Evolutionary conservation across 2,329 filamentous ascomycete species (phyloP).

Genomic region (Boeremia exigua): DNA sequence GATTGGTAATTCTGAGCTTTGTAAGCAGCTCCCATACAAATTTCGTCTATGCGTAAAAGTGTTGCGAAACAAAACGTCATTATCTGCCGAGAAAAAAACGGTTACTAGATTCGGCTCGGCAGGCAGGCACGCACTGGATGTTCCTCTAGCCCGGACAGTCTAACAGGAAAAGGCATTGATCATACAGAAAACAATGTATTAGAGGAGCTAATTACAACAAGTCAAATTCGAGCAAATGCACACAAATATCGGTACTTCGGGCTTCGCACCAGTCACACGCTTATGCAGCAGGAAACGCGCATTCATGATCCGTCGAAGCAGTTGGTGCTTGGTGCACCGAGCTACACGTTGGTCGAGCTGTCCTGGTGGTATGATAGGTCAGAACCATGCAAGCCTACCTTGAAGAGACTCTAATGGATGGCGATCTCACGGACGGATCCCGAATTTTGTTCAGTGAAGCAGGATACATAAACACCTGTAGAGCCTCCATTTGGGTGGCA

Average conservation of each 20-base stretch:
- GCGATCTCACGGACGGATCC: slow-evolving; percentile 1
- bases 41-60: no score
- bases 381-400: neutral
- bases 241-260: neutral
- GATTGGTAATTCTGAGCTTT: no score
- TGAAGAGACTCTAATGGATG: neutral
- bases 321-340: neutral
- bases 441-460: neutral
- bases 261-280: neutral
- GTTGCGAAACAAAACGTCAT: no score
- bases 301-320: neutral
- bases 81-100: no score
- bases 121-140: no score
- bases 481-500: neutral
- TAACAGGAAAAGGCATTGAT: no score
- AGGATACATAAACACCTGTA: neutral
- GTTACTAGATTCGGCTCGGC: no score
- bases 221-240: neutral
- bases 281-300: neutral
- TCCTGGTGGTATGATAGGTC: neutral
- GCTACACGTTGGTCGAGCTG: neutral
- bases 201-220: neutral
- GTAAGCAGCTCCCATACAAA: no score
- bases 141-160: no score
- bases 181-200: neutral